phyloP scores from a whole-genome alignment of 495 filamentous ascomycete species.

The Hypoxylon trugodes region DNA sequence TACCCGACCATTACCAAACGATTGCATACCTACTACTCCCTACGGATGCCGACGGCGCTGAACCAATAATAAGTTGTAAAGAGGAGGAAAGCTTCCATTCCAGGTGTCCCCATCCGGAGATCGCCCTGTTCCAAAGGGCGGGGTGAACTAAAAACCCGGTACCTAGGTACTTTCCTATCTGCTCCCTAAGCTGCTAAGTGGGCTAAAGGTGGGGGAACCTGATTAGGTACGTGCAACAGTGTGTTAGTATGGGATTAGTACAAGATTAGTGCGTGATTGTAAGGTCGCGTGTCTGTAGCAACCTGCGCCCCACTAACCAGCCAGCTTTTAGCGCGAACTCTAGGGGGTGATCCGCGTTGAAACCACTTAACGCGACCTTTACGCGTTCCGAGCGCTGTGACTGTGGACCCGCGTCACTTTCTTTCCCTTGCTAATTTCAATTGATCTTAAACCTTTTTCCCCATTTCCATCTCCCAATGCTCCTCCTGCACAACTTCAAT shows the following conservation, averaged over 20 bases:
- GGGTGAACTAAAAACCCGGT: constrained; percentile 3
- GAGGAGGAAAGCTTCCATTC: background rate
- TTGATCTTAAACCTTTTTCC: constrained; percentile 24
- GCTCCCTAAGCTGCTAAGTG: background rate
- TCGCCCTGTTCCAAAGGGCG: constrained; percentile 51
- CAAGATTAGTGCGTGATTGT: no score
- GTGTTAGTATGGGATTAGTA: no score
- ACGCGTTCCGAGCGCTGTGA: constrained; percentile 8
- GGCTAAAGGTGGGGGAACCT: constrained; percentile 11
- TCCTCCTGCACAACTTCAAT: constrained; percentile 5
- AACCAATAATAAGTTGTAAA: constrained; percentile 9
- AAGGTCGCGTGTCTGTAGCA: no score
- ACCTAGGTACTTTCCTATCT: constrained; percentile 4
- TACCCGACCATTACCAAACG: constrained; percentile 8
- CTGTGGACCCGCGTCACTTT: constrained; percentile 39
- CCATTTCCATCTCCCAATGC: constrained; percentile 1
- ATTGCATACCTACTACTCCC: no score
- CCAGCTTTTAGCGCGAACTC: background rate
- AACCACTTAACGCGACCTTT: constrained; percentile 41
- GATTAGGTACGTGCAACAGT: no score
- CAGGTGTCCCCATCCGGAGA: constrained; percentile 46
- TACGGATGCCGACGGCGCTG: background rate
- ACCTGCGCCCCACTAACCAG: background rate
- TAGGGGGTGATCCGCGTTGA: constrained; percentile 14
- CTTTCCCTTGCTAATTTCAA: constrained; percentile 35